Conservation (phyloP, 768 basidiomycete genomes). For the Galerina sulciceps region DNA sequence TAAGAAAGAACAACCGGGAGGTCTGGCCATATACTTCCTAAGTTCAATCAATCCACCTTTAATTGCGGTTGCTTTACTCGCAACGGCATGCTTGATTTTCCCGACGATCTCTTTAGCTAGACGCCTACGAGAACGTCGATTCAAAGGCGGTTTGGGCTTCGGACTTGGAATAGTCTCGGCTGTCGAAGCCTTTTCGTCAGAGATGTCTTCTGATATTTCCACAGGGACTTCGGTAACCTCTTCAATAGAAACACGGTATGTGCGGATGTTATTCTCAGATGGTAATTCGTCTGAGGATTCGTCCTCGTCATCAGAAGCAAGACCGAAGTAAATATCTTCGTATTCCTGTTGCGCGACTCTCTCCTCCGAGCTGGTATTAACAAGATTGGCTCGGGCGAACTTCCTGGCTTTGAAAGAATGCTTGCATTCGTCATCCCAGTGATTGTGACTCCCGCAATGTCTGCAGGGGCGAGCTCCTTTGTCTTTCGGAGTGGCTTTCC, state of each 20-base stretch:
- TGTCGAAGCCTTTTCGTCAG: not conserved
- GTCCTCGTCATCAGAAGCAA: conserved; percentile 12
- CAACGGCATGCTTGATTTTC: not conserved
- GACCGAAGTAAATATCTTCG: conserved; percentile 26
- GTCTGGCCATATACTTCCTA: conserved; percentile 20
- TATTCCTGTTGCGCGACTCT: conserved; percentile 28
- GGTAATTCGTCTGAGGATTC: not conserved
- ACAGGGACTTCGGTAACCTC: no score
- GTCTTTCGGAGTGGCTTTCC: conserved; percentile 14
- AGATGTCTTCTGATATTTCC: not conserved
- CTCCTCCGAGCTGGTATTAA: conserved; percentile 8
- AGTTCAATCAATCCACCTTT: conserved; percentile 17
- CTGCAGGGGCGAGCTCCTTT: conserved; percentile 33
- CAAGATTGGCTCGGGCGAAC: conserved; percentile 24
- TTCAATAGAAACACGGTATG: not conserved
- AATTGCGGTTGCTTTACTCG: not conserved
- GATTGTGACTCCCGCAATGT: conserved; percentile 35
- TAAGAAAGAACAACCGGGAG: conserved; percentile 35
- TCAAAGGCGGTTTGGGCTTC: not conserved
- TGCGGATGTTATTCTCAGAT: not conserved
- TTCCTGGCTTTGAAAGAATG: conserved; percentile 19
- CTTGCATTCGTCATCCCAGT: conserved; percentile 38
- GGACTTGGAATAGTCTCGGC: no score
- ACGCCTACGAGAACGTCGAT: not conserved
- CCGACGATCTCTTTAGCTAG: conserved; percentile 3